These are phyloP conservation scores for Thelonectria rubi DNA, from an alignment of 2,329 filamentous ascomycete species.

Conservation along the genomic window DNA sequence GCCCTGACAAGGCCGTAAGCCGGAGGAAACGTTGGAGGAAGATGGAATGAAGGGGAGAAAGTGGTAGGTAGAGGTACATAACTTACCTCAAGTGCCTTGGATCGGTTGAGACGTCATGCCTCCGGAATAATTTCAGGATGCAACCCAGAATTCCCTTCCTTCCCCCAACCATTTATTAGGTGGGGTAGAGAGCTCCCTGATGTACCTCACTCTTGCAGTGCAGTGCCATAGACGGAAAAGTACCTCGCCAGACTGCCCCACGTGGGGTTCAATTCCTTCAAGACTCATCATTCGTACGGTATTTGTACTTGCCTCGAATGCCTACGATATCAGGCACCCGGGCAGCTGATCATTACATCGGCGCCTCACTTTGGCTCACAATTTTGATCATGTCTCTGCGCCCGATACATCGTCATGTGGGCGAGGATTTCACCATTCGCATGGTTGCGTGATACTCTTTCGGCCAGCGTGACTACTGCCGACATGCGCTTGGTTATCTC, in stretches of 20 bases:
- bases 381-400: no score
- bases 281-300: no score
- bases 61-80: neutral
- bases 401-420: no score
- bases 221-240: no score
- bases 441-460: neutral
- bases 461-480: neutral
- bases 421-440: neutral
- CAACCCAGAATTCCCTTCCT: conserved; percentile 4
- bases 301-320: no score
- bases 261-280: neutral
- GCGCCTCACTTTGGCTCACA: no score
- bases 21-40: neutral
- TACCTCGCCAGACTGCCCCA: neutral
- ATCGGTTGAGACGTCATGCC: neutral
- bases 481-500: neutral
- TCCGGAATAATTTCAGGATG: neutral
- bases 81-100: no score
- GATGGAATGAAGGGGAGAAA: no score
- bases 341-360: neutral
- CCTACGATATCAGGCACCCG: neutral
- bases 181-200: no score
- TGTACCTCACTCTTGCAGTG: no score
- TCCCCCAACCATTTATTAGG: conserved; percentile 1
- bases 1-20: neutral